Evolutionary conservation across 306 rosid species (phyloP), one percentile per base, ranked within the genome.

Genomic region (Elaeagnus macrophylla): DNA sequence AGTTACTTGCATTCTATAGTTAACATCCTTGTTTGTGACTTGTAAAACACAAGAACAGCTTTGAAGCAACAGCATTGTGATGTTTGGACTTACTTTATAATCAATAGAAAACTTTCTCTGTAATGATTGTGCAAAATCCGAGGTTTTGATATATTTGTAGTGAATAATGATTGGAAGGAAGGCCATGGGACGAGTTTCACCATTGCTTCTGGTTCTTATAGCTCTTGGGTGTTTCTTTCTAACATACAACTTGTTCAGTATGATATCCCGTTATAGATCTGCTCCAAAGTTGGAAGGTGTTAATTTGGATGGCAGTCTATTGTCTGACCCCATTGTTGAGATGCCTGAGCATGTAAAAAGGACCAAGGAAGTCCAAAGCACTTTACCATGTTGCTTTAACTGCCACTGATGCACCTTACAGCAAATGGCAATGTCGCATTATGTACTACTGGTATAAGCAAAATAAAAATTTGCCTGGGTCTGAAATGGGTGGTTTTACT

Each of bases 401-500:
- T 5, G 96, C 99, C 12, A 91, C 99, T 0, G 95, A 84, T 73
- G 95, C 89, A 62, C 71, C 86, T 18, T 91, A 91, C 57, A 82
- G 83, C 75, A 69, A 82, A 79, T 93, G 96, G 96, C 96, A 93
- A 53, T 84, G 96, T 54, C 89, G 99, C 8, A 77, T 93, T 57
- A 87, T 87, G 96, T 93, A 84, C 66, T 93, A 80, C 69, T 93
- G 96, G 99, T 93, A 87, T 67, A 84, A 80, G 72, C 69, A 67
- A 64, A 69, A 62, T 68, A 82, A 72, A 74, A 76, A 62, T 57
- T 16, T 75, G 71, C 95, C 94, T 39, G 94, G 82, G 10, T 93
- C 96, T 5, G 94, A 87, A 64, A 82, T 93, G 96, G 99, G 99
- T 59, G 99, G 96, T 19, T 84, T 93, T 72, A 87, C 99, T 49